Percentiles rank a stretch among this genome's conserved stretches.
Evolutionary conservation across 1,139 yeast species (phyloP).

Genomic region (Lodderomyces parapsilosis): DNA sequence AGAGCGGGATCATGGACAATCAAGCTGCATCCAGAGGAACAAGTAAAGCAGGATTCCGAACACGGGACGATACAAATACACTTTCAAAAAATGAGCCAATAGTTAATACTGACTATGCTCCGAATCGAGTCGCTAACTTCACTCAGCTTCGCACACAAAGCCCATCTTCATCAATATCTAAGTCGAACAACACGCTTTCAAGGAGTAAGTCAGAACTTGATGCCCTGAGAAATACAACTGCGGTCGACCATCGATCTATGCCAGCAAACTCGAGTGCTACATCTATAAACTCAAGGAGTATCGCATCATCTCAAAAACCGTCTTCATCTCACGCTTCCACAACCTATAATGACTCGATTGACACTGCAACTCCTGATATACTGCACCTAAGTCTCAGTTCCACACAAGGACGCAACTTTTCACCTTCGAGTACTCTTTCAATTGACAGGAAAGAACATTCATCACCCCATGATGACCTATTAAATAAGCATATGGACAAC

Average conservation of each 20-base stretch:
- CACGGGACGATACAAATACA: not conserved
- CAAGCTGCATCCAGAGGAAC: not conserved
- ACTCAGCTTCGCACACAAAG: not conserved
- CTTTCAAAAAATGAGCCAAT: not conserved
- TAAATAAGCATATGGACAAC: no score
- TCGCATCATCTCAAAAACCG: not conserved
- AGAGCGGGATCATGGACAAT: no score
- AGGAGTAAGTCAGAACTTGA: no score
- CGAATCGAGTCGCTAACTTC: not conserved
- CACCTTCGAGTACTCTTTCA: not conserved
- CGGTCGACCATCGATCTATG: not conserved
- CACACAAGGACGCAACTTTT: no score
- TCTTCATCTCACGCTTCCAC: no score
- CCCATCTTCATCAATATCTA: not conserved
- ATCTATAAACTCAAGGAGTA: not conserved
- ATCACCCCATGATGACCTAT: no score
- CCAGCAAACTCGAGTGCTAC: not conserved
- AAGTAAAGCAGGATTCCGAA: not conserved
- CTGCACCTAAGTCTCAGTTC: not conserved
- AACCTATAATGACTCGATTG: not conserved
- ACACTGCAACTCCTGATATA: not conserved
- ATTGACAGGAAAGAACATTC: not conserved
- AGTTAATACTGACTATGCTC: not conserved
- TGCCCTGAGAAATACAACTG: not conserved
- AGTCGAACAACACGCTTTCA: no score